Evolutionary conservation across 176 grass and related monocot species (phyloP).

Genomic region (Zoysia japonica): DNA sequence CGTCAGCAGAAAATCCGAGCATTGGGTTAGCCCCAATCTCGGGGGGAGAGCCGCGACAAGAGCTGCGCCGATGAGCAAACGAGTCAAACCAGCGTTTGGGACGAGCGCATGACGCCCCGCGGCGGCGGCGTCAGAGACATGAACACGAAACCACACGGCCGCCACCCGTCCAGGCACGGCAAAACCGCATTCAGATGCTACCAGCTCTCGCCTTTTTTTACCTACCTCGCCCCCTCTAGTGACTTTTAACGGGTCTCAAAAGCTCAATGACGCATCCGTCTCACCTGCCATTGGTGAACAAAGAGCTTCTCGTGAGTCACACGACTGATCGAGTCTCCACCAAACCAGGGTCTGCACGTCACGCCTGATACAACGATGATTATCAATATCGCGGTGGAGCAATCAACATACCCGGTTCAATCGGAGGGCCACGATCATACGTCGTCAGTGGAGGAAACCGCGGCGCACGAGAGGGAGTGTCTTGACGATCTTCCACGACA

Average conservation of each 20-base stretch:
- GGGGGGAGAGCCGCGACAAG: background rate
- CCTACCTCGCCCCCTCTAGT: background rate
- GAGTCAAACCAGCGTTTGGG: too few relatives aligned
- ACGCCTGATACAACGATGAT: background rate
- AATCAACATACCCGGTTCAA: background rate
- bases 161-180: background rate
- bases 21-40: background rate
- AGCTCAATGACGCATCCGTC: background rate
- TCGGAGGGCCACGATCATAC: background rate
- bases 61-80: too few relatives aligned
- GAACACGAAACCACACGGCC: background rate
- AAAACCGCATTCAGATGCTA: background rate
- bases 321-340: conserved; percentile 9
- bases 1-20: too few relatives aligned
- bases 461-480: background rate
- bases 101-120: too few relatives aligned
- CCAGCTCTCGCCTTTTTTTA: background rate
- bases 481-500: background rate
- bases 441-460: background rate
- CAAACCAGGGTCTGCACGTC: background rate
- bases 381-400: background rate
- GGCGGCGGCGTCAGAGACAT: too few relatives aligned
- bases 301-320: background rate
- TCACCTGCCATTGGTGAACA: background rate
- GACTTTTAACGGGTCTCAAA: background rate